Evolutionary conservation across 441 rosid genomes (phyloP).

Genomic region (Kokia cookei): DNA sequence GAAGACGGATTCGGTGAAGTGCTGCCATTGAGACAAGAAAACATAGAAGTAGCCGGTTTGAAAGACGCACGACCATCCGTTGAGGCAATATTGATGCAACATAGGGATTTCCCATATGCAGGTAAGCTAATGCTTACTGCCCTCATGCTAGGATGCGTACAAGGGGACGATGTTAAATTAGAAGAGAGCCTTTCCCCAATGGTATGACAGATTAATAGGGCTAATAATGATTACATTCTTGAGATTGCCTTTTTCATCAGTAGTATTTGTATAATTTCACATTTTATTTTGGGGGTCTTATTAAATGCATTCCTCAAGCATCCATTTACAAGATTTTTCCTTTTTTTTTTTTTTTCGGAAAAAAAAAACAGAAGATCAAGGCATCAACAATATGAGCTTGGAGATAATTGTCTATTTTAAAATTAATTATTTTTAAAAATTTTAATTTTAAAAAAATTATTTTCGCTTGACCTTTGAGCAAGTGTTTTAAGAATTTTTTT

Average conservation of each 20-base stretch:
- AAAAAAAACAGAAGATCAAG: no score
- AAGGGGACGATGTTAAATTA: slow-evolving; percentile 26
- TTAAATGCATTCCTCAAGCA: neutral
- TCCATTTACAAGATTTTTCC: neutral
- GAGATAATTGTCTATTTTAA: no score
- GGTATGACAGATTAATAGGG: slow-evolving; percentile 27
- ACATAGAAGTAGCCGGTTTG: slow-evolving; percentile 11
- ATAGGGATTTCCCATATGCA: slow-evolving; percentile 72
- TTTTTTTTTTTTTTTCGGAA: no score
- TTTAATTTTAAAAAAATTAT: no score
- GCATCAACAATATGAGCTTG: no score
- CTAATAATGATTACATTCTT: neutral
- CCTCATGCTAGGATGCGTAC: slow-evolving; percentile 53
- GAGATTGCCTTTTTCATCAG: neutral
- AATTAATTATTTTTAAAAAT: no score
- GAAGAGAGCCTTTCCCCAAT: slow-evolving; percentile 40
- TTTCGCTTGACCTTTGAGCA: no score
- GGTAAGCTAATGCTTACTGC: slow-evolving; percentile 89
- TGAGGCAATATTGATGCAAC: slow-evolving; percentile 79
- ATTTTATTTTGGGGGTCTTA: neutral
- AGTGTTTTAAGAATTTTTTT: no score
- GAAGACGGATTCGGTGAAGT: slow-evolving; percentile 65
- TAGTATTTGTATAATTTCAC: neutral
- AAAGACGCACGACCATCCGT: slow-evolving; percentile 46
- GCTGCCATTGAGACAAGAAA: slow-evolving; percentile 60